Conservation (phyloP, 2,329 filamentous ascomycete species). For the Calonectria hongkongensis region DNA sequence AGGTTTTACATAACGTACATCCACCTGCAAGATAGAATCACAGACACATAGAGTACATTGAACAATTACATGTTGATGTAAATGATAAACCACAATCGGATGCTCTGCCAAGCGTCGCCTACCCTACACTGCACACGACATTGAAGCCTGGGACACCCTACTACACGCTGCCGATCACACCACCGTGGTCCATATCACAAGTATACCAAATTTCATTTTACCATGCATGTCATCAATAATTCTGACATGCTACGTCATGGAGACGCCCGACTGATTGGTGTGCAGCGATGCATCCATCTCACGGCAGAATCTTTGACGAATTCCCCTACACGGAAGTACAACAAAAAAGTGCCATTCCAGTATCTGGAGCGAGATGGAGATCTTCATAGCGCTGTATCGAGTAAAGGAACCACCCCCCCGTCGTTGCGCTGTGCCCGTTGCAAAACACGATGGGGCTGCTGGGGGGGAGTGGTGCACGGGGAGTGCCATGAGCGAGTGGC, state of each 20-base stretch:
- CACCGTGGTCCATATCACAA: not conserved
- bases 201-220: slow-evolving; percentile 1
- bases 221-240: slow-evolving; percentile 29
- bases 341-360: slow-evolving; percentile 14
- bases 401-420: slow-evolving; percentile 8
- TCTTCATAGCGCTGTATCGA: slow-evolving; percentile 21
- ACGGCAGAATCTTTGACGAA: slow-evolving; percentile 34
- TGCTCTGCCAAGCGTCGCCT: not conserved
- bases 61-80: slow-evolving; percentile 1
- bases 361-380: slow-evolving; percentile 29
- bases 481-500: slow-evolving; percentile 16
- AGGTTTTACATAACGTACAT: too few species aligned
- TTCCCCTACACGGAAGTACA: slow-evolving; percentile 34
- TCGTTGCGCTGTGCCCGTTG: slow-evolving; percentile 17
- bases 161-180: slow-evolving; percentile 8
- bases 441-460: slow-evolving; percentile 16
- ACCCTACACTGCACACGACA: not conserved
- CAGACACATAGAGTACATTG: not conserved
- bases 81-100: not conserved
- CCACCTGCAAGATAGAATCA: too few species aligned
- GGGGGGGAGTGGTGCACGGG: slow-evolving; percentile 8
- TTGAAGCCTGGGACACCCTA: not conserved
- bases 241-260: slow-evolving; percentile 26
- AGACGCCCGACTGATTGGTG: slow-evolving; percentile 1
- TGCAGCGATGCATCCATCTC: slow-evolving; percentile 13